Percentiles rank a stretch among this genome's conserved stretches.
Evolutionary conservation across 2,329 filamentous ascomycete genomes (phyloP).

Genomic region (Ascochyta rabiei): DNA sequence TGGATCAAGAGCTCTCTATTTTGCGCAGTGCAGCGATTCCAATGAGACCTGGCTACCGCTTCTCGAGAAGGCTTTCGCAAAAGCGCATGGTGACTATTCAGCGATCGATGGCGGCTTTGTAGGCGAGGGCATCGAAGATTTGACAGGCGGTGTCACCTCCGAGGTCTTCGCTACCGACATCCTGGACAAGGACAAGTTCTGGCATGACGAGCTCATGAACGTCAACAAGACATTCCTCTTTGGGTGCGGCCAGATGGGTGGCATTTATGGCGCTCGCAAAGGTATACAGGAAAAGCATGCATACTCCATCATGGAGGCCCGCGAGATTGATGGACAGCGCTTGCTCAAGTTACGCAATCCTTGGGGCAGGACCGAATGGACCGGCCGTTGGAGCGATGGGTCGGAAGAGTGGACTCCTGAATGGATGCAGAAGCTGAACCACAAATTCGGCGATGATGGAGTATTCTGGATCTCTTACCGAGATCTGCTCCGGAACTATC

Average conservation of each 20-base stretch:
- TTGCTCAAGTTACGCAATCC: slow-evolving; percentile 65
- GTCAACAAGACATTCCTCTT: slow-evolving; percentile 83
- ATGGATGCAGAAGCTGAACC: slow-evolving; percentile 73
- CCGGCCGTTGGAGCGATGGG: slow-evolving; percentile 80
- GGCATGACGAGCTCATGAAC: slow-evolving; percentile 78
- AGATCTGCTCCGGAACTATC: slow-evolving; percentile 64
- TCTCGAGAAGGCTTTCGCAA: slow-evolving; percentile 83
- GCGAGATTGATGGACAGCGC: slow-evolving; percentile 66
- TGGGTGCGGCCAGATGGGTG: slow-evolving; percentile 70
- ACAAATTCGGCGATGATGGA: slow-evolving; percentile 79
- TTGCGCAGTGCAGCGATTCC: slow-evolving; percentile 74
- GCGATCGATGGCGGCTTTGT: slow-evolving; percentile 77
- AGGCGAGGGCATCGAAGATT: slow-evolving; percentile 65
- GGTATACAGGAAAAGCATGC: slow-evolving; percentile 58
- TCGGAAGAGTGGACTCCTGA: slow-evolving; percentile 84
- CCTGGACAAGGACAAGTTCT: slow-evolving; percentile 80
- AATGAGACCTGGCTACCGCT: slow-evolving; percentile 85
- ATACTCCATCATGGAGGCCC: slow-evolving; percentile 64
- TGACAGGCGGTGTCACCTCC: slow-evolving; percentile 72
- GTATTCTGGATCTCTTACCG: slow-evolving; percentile 67
- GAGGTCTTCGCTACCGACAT: slow-evolving; percentile 73
- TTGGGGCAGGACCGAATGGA: slow-evolving; percentile 83
- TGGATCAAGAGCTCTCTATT: slow-evolving; percentile 77
- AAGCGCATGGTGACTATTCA: slow-evolving; percentile 80
- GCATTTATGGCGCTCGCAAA: slow-evolving; percentile 63